Percentiles rank a stretch among this genome's conserved stretches.
Evolutionary conservation across 208 protist species (phyloP).

Genomic region (Tritrichomonas musculus): DNA sequence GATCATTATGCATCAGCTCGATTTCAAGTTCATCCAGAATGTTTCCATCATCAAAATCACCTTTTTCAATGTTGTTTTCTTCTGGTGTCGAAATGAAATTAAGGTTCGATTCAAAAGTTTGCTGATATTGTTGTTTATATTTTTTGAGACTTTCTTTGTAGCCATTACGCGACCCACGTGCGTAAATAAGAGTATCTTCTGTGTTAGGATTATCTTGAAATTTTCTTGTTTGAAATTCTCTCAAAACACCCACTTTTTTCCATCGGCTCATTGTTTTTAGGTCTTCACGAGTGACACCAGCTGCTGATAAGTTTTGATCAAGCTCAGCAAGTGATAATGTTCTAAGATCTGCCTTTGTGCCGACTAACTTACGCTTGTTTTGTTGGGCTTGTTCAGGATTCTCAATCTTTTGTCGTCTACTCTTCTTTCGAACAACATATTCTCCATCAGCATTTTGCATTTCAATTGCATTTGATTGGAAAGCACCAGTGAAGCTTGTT

Average conservation of each 20-base stretch:
- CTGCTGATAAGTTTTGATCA: background rate
- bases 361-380: background rate
- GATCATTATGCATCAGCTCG: background rate
- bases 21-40: background rate
- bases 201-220: background rate
- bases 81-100: background rate
- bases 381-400: too few species aligned
- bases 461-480: background rate
- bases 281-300: background rate
- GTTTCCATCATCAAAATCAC: background rate
- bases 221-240: background rate
- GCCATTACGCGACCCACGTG: background rate
- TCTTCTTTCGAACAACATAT: background rate
- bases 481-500: background rate
- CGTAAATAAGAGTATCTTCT: background rate
- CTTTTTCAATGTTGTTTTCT: background rate
- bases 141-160: background rate
- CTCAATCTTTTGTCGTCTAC: background rate
- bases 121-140: background rate
- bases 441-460: background rate
- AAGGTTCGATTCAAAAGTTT: background rate
- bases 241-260: background rate
- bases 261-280: background rate
- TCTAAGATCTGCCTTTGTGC: background rate
- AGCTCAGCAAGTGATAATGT: background rate